Evolutionary conservation across 345 rosid species (phyloP).

Genomic region (Salix arbutifolia): DNA sequence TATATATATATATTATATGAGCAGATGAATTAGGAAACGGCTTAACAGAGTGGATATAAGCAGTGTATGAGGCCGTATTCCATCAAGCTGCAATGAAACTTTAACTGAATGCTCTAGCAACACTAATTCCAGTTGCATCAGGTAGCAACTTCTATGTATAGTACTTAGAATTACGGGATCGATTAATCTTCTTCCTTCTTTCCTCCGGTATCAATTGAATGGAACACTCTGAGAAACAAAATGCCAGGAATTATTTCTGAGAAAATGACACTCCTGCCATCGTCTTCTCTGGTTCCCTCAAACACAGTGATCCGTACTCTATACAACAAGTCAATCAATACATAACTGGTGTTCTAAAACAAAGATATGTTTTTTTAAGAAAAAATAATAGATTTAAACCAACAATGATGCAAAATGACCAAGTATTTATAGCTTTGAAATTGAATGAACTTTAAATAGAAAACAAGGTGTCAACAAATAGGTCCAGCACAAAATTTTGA

Average conservation of each 20-base stretch:
- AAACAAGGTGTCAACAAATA: neutral
- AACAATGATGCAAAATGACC: neutral
- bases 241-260: neutral
- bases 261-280: neutral
- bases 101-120: constrained; percentile 26
- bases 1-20: too few relatives aligned
- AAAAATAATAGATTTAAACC: neutral
- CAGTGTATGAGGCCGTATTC: too few relatives aligned
- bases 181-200: constrained; percentile 70
- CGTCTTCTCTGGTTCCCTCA: neutral
- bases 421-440: neutral
- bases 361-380: neutral
- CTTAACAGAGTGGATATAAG: too few relatives aligned
- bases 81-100: neutral
- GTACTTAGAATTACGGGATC: constrained; percentile 73
- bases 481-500: neutral
- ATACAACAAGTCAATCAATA: too few relatives aligned
- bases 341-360: too few relatives aligned
- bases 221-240: constrained; percentile 51
- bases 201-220: constrained; percentile 61
- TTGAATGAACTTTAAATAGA: neutral
- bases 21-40: too few relatives aligned
- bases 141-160: constrained; percentile 74
- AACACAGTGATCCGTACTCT: neutral
- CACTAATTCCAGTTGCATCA: constrained; percentile 64